Conservation (phyloP, 305 asterid genomes). For the Andrographis paniculata region DNA sequence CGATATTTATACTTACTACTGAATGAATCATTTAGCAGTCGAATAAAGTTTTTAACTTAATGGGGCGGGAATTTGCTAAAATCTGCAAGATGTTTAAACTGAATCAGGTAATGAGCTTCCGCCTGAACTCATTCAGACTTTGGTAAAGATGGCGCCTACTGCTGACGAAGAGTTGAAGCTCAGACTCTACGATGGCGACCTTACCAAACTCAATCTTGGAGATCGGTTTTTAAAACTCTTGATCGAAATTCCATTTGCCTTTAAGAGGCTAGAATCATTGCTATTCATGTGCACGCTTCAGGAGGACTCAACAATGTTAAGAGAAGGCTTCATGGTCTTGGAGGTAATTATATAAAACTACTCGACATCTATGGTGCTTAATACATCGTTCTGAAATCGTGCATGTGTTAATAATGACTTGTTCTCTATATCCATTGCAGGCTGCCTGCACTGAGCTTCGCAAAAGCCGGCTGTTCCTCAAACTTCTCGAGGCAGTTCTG, state of each 20-base stretch:
- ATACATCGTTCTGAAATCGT: not conserved
- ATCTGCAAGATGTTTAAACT: slow-evolving; percentile 20
- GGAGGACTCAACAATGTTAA: slow-evolving; percentile 22
- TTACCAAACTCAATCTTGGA: slow-evolving; percentile 29
- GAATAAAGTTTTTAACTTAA: not conserved
- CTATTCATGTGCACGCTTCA: slow-evolving; percentile 18
- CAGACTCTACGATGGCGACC: slow-evolving; percentile 57
- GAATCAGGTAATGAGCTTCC: slow-evolving; percentile 93
- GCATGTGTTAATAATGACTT: not conserved
- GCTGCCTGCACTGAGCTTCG: slow-evolving; percentile 76
- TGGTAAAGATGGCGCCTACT: slow-evolving; percentile 89
- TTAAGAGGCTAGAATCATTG: slow-evolving; percentile 19
- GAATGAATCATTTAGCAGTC: not conserved
- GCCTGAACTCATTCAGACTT: slow-evolving; percentile 59
- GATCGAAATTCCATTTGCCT: slow-evolving; percentile 17
- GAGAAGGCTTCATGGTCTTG: slow-evolving; percentile 56
- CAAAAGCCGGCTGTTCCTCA: slow-evolving; percentile 70
- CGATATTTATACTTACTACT: too few species aligned
- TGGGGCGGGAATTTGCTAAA: not conserved
- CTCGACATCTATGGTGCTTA: not conserved
- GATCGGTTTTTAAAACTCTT: slow-evolving; percentile 19
- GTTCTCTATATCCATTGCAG: slow-evolving; percentile 30
- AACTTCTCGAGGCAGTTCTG: slow-evolving; percentile 88
- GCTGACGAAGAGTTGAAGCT: slow-evolving; percentile 83
- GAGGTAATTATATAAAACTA: slow-evolving; percentile 41